These are phyloP conservation scores for Epicoccum sorghinum DNA, from an alignment of 2,329 filamentous ascomycete species.

Conservation along the genomic window DNA sequence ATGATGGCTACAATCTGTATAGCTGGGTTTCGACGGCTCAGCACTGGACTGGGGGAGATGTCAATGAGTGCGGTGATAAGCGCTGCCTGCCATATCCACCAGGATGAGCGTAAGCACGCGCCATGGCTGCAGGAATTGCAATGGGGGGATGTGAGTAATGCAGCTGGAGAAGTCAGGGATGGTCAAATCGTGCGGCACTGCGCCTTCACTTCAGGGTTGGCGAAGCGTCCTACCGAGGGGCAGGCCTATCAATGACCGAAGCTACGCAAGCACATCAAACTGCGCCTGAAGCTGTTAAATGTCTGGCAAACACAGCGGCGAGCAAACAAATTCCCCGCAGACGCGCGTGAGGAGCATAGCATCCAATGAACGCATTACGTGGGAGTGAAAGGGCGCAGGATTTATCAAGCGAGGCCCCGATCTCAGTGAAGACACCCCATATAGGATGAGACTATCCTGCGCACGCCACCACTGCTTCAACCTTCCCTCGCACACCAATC, in stretches of 20 bases:
- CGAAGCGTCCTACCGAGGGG: conserved; percentile 9
- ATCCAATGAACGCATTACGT: no score
- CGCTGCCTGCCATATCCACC: conserved; percentile 28
- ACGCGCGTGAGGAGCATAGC: no score
- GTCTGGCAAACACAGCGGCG: no score
- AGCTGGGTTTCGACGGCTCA: conserved; percentile 72
- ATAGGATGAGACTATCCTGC: no score
- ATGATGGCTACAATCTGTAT: conserved; percentile 23
- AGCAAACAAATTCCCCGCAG: no score
- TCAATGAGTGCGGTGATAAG: conserved; percentile 60
- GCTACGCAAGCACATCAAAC: no score
- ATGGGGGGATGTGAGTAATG: conserved; percentile 22
- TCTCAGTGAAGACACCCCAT: no score
- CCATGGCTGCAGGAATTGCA: conserved; percentile 20
- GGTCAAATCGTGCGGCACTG: conserved; percentile 13
- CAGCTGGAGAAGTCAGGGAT: not conserved
- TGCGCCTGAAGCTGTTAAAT: no score
- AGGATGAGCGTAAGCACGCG: conserved; percentile 8
- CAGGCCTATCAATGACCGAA: conserved; percentile 1
- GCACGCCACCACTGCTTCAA: no score
- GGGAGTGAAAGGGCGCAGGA: no score
- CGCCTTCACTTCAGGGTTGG: conserved; percentile 13
- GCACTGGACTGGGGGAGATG: conserved; percentile 73
- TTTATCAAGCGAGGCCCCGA: no score
- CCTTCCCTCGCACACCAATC: no score